Percentiles rank a stretch among this genome's conserved stretches.
Conservation (phyloP, 2,329 filamentous ascomycete genomes). For the Verticillium isaacii region DNA sequence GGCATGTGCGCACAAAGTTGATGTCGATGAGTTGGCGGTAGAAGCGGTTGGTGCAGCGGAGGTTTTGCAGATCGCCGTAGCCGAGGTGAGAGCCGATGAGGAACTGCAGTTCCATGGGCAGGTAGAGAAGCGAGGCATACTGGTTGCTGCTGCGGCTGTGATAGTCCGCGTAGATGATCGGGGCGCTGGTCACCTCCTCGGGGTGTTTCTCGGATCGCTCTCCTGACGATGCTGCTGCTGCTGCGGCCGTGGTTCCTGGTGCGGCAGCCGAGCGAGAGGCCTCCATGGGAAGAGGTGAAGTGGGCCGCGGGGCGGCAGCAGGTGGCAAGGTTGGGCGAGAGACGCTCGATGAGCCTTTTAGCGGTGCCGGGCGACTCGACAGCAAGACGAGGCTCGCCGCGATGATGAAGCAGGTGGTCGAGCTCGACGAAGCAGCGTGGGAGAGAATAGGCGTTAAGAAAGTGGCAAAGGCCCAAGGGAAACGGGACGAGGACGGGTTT, state of each 20-base stretch:
- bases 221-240: background rate
- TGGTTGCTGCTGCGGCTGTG: constrained; percentile 1
- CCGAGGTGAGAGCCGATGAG: constrained; percentile 32
- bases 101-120: constrained; percentile 37
- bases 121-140: constrained; percentile 9
- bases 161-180: background rate
- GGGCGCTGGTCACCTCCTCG: background rate
- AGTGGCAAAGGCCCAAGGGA: background rate
- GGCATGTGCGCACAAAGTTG: constrained; percentile 2
- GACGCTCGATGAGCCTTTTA: background rate
- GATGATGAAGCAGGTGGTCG: background rate
- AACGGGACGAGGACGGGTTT: background rate
- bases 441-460: background rate
- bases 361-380: background rate
- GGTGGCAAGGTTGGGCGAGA: background rate
- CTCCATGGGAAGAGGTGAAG: background rate
- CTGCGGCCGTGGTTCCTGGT: background rate
- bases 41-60: constrained; percentile 34
- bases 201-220: constrained; percentile 2
- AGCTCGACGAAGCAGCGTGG: background rate
- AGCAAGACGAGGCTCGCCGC: background rate
- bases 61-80: constrained; percentile 36
- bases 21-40: constrained; percentile 28
- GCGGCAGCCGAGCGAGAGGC: background rate
- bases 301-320: background rate